phyloP scores from a whole-genome alignment of 2,329 filamentous ascomycete species.

The Rasamsonia emersonii region DNA sequence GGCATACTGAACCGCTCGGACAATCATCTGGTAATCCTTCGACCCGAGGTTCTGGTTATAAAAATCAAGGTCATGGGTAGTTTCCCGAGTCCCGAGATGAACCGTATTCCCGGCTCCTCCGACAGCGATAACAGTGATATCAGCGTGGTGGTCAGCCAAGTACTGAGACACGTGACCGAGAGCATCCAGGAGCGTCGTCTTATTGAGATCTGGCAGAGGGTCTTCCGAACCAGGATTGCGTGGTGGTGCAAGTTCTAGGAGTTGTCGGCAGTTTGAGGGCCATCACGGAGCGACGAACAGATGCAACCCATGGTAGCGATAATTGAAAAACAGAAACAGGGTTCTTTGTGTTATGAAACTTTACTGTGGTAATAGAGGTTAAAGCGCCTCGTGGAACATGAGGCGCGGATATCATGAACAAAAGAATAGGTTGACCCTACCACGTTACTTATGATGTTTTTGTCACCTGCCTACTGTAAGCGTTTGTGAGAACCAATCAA shows the following conservation, averaged over 20 bases:
- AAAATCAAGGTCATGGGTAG: conserved; percentile 3
- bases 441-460: too few species aligned
- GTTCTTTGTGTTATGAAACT: too few species aligned
- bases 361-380: too few species aligned
- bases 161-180: neutral
- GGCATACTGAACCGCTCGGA: neutral
- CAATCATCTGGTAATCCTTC: neutral
- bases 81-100: neutral
- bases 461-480: too few species aligned
- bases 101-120: conserved; percentile 2
- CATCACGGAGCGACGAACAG: neutral
- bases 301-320: neutral
- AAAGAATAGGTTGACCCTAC: too few species aligned
- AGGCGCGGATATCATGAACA: neutral
- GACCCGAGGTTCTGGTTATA: neutral
- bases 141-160: neutral
- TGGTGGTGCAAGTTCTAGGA: neutral
- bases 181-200: neutral
- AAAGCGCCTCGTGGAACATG: neutral
- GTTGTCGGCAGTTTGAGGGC: neutral
- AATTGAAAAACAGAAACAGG: neutral
- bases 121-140: conserved; percentile 1
- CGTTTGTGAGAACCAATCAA: too few species aligned
- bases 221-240: too few species aligned
- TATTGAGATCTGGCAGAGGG: neutral